Evolutionary conservation across 306 rosid species (phyloP), one percentile per base, ranked within the genome.

Genomic region (Fragaria nilgerrensis): DNA sequence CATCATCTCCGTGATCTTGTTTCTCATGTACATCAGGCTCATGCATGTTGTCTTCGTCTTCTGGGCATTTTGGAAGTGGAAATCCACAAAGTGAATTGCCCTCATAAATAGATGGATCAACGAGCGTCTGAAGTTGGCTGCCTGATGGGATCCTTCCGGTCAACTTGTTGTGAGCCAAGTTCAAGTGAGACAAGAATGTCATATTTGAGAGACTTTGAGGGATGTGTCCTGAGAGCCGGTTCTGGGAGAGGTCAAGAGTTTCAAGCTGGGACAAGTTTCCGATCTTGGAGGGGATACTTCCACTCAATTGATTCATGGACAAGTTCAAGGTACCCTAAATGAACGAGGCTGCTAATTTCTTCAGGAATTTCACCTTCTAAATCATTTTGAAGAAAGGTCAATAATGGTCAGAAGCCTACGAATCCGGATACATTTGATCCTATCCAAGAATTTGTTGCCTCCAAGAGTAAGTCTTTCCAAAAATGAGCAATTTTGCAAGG

Each of bases 381-480:
- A n/a, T 7, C 22, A 3, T 72, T 72, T n/a, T 13, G 66, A 72
- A 0, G 76, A 72, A 52, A 72, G 22, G 13, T 72, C 76, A 36
- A 72, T 20, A 0, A 2, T 9, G 17, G 2, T 29, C 4, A 29
- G 2, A 1, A 3, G 17, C 0, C 0, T 3, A 0, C 2, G 0
- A 25, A 5, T 0, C 55, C 2, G 9, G 55, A 17, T 20, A 12
- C 14, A 0, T 36, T n/a, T 53, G 50, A 29, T 29, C 32, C 32
- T 29, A 44, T 5, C 73, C 73, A 68, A 1, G 3, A 22, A 7
- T 3, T n/a, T 43, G 55, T 68, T 68, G 12, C 19, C 12, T 22
- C 14, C 55, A 22, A 68, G 55, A 43, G 20, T 0, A 37, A 66
- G 47, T 3, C 25, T 20, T 0, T 0, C 0, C 32, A 66, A 8